Evolutionary conservation across 129 eudicot species (phyloP), one percentile per base, ranked within the genome.

Genomic region (Flaveria brownii): DNA sequence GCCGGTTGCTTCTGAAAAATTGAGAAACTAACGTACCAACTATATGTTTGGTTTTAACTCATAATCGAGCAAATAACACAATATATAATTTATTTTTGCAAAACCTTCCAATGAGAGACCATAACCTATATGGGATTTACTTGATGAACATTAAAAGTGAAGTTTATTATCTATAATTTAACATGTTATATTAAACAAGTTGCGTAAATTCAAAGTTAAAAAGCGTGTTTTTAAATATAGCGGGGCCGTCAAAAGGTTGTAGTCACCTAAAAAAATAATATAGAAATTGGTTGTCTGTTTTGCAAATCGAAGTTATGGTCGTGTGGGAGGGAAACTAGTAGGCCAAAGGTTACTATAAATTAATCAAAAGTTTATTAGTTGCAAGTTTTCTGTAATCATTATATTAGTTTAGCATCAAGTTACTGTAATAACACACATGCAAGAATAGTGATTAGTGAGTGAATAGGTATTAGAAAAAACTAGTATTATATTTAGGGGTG

Each of bases 321-420:
- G 72, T 30, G 36, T 75, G 39, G 43, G 59, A 74, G 79, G 79
- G 79, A 49, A 75, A 75, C 79, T 49, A 28, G 73, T 76, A 76
- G 80, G 80, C 73, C 80, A 76, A 62, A 64, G 50, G n/a, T 64
- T 47, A n/a, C 15, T 43, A 64, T 64, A 64, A 63, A 76, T 13
- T 30, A 64, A 64, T 76, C 16, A 39, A 49, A 49, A 63, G 52
- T 64, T 76, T 64, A 63, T 76, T 64, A 30, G 50, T 74, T 61
- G 71, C 28, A 26, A 26, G 18, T 45, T 15, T 26, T 45, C 36
- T 46, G 12, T 47, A 45, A 75, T 41, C 17, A 74, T 74, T 45
- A 43, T 26, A 51, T 10, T 11, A n/a, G 30, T 74, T 74, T 45
- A 15, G 61, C 23, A 60, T 25, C 57, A 70, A 70, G 13, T 22